Conservation (phyloP, 352 stramenopile species). For the Halophytophthora batemanensis region DNA sequence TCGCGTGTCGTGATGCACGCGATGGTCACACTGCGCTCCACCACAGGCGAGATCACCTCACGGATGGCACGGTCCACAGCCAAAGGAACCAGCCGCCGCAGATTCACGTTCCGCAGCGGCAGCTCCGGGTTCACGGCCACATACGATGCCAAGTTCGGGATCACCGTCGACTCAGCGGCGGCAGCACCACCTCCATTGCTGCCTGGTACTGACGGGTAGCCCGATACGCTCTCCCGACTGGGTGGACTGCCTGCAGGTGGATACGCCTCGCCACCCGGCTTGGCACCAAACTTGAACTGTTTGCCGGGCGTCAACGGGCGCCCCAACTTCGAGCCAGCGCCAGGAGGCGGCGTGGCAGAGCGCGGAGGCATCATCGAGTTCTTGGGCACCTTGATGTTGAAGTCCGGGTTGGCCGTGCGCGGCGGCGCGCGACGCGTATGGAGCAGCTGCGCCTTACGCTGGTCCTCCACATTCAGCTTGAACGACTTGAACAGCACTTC, state of each 20-base stretch:
- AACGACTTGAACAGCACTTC: conserved; percentile 99
- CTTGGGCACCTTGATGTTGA: conserved; percentile 94
- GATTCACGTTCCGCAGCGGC: conserved; percentile 90
- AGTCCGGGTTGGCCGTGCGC: conserved; percentile 97
- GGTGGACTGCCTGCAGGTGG: conserved; percentile 53
- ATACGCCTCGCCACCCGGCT: conserved; percentile 44
- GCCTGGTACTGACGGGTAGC: conserved; percentile 27
- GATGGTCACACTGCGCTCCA: conserved; percentile 98
- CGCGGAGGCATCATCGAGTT: conserved; percentile 34
- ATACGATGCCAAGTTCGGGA: conserved; percentile 97
- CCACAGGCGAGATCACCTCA: conserved; percentile 98
- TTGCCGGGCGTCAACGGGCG: conserved; percentile 66
- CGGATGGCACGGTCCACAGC: conserved; percentile 97
- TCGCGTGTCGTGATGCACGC: conserved; percentile 98
- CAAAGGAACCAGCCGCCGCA: conserved; percentile 95
- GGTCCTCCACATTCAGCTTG: conserved; percentile 96
- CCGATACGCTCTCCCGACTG: conserved; percentile 27
- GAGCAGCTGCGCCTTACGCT: conserved; percentile 92
- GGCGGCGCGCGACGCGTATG: conserved; percentile 86
- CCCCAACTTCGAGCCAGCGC: conserved; percentile 40
- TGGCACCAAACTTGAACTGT: conserved; percentile 34
- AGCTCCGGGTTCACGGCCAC: conserved; percentile 97
- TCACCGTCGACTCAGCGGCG: conserved; percentile 91
- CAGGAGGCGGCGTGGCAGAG: conserved; percentile 56
- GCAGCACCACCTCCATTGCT: conserved; percentile 13